Evolutionary conservation across 148 eudicot species (phyloP), one percentile per base, ranked within the genome.

Genomic region (Dianthus caryophyllus): DNA sequence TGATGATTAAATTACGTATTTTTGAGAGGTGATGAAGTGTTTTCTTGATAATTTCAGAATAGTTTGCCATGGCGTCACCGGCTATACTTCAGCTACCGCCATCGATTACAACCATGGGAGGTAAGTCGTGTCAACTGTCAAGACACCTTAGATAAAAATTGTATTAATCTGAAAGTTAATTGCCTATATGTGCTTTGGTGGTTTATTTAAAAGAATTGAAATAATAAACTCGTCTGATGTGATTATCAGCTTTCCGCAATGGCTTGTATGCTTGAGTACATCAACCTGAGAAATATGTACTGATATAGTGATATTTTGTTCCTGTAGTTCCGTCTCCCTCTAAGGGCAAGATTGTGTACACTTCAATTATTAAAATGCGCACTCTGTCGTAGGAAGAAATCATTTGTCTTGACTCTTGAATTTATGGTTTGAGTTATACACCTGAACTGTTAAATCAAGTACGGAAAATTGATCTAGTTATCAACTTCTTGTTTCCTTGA

Each of bases 101-200:
- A 2, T 43, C 75, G 46, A 47, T 72, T 72, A 18, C 70, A 3
- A 5, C 48, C 30, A 27, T 57, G 21, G 70, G 70, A 57, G 76
- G 65, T 65, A 53, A 39, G 36, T 36, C 6, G 33, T 33, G 16
- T 25, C 8, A 9, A 20, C 14, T n/a, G n/a, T n/a, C 51, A 13
- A 41, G 0, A 1, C 22, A 33, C 38, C n/a, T n/a, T n/a, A n/a
- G n/a, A n/a, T n/a, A n/a, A n/a, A 17, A 27, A 15, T 9, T 39
- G 17, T 41, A 10, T 22, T 24, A 18, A 18, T 43, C 22, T 1
- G 62, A 1, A 18, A 11, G 38, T 25, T 8, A 13, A 24, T 54
- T 24, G 5, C 12, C 26, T 21, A 5, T 22, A 24, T 13, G 22
- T 11, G 10, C 20, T 20, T 21, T 6, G 4, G n/a, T 2, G 17